phyloP scores from a whole-genome alignment of 2,329 filamentous ascomycete species.

The Metarhizium guizhouense region DNA sequence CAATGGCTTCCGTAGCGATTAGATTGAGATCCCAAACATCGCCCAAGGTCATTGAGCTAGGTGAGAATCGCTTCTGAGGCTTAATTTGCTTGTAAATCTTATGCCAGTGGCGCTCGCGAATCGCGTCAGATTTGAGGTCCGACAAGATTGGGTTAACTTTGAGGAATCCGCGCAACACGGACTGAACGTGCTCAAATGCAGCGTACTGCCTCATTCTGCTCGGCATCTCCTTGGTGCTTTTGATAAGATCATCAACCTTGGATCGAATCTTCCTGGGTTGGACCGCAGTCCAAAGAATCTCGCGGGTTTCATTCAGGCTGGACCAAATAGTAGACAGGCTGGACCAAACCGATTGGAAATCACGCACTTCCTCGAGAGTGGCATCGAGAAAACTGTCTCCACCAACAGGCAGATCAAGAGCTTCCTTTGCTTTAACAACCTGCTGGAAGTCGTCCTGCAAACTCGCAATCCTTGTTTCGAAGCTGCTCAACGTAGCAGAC shows the following conservation, averaged over 20 bases:
- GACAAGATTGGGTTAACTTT: constrained; percentile 84
- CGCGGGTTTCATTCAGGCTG: constrained; percentile 85
- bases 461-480: constrained; percentile 76
- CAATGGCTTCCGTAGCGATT: constrained; percentile 73
- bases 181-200: constrained; percentile 98
- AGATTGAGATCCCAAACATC: constrained; percentile 98
- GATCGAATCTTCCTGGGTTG: constrained; percentile 88
- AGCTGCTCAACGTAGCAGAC: constrained; percentile 69
- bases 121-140: constrained; percentile 92
- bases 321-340: constrained; percentile 94
- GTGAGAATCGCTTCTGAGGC: constrained; percentile 87
- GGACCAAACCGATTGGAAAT: constrained; percentile 98
- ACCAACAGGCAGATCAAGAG: constrained; percentile 76
- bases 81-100: constrained; percentile 96
- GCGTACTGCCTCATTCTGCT: constrained; percentile 98
- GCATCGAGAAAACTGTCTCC: constrained; percentile 73
- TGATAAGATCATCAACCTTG: constrained; percentile 83
- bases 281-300: constrained; percentile 89
- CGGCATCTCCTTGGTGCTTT: constrained; percentile 99
- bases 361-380: constrained; percentile 90
- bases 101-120: constrained; percentile 92
- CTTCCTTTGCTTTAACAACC: constrained; percentile 94
- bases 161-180: constrained; percentile 74
- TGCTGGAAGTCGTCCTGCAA: constrained; percentile 84
- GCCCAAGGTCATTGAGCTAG: constrained; percentile 90